Percentiles rank a stretch among this genome's conserved stretches.
Conservation (phyloP, 139 green algal genomes). For the Tetraselmis striata region DNA sequence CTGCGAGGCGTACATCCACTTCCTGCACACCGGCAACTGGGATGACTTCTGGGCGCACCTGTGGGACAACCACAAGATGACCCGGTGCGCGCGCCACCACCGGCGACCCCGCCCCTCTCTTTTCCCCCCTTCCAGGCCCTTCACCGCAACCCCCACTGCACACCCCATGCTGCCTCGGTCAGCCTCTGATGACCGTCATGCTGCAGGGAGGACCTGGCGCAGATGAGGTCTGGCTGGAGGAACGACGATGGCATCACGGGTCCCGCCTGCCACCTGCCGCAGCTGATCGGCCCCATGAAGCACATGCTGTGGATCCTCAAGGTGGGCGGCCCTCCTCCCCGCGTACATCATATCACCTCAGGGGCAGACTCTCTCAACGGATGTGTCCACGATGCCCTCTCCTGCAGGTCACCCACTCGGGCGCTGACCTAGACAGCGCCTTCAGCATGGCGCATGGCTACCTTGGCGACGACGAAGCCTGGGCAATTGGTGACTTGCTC, state of each 20-base stretch:
- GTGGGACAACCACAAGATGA: constrained; percentile 67
- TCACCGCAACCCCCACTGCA: too few species aligned
- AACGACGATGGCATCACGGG: constrained; percentile 26
- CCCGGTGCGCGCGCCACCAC: too few species aligned
- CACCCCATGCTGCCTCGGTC: too few species aligned
- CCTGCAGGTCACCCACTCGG: constrained; percentile 13
- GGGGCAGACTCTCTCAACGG: too few species aligned
- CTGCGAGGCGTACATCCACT: constrained; percentile 76
- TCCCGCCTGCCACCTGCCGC: constrained; percentile 64
- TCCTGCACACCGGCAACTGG: constrained; percentile 47
- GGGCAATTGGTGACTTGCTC: constrained; percentile 71
- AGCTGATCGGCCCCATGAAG: constrained; percentile 77
- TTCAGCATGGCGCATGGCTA: constrained; percentile 61
- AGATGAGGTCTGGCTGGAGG: constrained; percentile 25
- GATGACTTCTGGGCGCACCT: constrained; percentile 49
- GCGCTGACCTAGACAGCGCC: constrained; percentile 76
- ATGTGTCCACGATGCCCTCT: too few species aligned
- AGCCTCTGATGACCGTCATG: too few species aligned
- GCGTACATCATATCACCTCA: too few species aligned
- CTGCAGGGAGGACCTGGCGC: background rate
- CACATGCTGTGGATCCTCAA: constrained; percentile 89
- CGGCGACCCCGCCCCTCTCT: too few species aligned
- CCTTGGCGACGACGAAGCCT: constrained; percentile 54
- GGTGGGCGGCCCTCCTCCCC: background rate
- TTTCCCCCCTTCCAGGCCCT: too few species aligned